Percentiles rank a stretch among this genome's conserved stretches.
Evolutionary conservation across 805 yeast species (phyloP).

Genomic region (Blastobotrys parvus): DNA sequence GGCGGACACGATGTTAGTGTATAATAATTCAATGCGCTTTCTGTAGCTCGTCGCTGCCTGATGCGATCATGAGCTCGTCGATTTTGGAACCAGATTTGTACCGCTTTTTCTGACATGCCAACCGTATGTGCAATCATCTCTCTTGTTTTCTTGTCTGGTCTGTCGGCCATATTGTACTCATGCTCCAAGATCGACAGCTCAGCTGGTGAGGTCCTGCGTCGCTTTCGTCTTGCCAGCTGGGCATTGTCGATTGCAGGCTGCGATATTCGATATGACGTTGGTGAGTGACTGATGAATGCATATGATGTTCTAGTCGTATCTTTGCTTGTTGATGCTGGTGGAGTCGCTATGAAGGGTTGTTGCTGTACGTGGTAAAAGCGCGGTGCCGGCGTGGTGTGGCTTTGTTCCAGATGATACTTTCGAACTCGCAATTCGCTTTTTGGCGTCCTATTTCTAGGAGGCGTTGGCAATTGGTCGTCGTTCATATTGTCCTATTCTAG

Average conservation of each 20-base stretch:
- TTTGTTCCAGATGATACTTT: no score
- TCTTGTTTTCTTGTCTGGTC: conserved; percentile 74
- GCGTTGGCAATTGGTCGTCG: background rate
- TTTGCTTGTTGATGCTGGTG: no score
- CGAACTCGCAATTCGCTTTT: background rate
- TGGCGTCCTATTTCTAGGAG: background rate
- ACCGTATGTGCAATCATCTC: conserved; percentile 71
- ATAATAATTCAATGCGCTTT: no score
- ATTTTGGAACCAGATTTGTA: conserved; percentile 98
- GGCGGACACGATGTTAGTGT: no score
- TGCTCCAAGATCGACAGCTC: conserved; percentile 74
- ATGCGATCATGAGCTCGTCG: conserved; percentile 56
- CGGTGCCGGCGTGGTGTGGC: no score
- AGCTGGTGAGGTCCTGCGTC: conserved; percentile 88
- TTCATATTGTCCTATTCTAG: background rate
- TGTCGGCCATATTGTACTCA: conserved; percentile 67
- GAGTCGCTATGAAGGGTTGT: no score
- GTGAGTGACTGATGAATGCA: conserved; percentile 94
- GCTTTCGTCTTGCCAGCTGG: conserved; percentile 83
- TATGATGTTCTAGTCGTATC: no score
- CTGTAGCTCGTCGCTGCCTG: background rate
- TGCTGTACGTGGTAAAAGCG: no score
- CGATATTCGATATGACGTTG: conserved; percentile 74
- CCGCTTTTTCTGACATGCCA: conserved; percentile 94
- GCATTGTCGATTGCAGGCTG: conserved; percentile 78